These are phyloP conservation scores for Asparagopsis taxiformis DNA, from an alignment of 31 red algal species.

Conservation along the genomic window DNA sequence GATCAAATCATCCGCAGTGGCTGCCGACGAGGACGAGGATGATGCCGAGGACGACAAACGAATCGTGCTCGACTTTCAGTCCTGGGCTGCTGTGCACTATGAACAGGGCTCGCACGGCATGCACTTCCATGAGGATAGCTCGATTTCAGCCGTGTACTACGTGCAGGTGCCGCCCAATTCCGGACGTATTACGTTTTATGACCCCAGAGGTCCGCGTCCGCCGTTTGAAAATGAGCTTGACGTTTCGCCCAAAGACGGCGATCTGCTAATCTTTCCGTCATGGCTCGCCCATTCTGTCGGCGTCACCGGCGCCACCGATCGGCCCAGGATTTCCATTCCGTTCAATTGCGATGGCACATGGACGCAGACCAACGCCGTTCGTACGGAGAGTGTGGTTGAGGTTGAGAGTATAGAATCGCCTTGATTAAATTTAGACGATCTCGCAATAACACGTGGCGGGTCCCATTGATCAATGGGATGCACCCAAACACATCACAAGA, in stretches of 20 bases:
- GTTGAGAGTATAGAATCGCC: no score
- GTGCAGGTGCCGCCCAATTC: conserved; percentile 4
- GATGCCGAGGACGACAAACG: no score
- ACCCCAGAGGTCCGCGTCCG: conserved; percentile 21
- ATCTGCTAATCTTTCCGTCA: conserved; percentile 15
- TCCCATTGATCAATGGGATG: no score
- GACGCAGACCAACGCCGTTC: no score
- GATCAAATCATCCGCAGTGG: no score
- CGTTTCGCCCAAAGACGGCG: conserved; percentile 1
- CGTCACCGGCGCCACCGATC: not conserved
- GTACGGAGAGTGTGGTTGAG: no score
- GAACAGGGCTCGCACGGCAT: not conserved
- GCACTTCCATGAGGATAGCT: conserved; percentile 11
- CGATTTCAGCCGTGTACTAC: conserved; percentile 22
- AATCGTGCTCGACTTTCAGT: no score
- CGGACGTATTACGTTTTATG: conserved; percentile 6
- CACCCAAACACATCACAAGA: no score
- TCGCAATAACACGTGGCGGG: no score
- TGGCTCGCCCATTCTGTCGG: conserved; percentile 25
- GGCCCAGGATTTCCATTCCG: conserved; percentile 1
- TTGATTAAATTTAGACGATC: no score
- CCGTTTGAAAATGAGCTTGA: conserved; percentile 13
- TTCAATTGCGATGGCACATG: conserved; percentile 9
- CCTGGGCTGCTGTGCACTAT: conserved; percentile 16
- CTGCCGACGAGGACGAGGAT: no score